Evolutionary conservation across 1,284 basidiomycete species (phyloP).

Genomic region (Marasmius sp.): DNA sequence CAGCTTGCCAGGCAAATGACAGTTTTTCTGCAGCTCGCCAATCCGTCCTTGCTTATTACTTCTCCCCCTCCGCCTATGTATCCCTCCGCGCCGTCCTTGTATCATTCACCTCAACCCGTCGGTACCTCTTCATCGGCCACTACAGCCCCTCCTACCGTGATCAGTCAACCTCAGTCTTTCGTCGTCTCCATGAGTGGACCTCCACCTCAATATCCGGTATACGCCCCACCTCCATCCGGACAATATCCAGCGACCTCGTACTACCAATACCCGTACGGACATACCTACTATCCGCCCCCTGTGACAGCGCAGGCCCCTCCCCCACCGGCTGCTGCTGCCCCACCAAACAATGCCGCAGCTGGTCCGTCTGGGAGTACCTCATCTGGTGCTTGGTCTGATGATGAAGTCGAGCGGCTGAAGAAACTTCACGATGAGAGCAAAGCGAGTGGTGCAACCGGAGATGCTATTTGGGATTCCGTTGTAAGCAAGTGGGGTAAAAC

Average conservation of each 20-base stretch:
- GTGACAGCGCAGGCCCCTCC: conserved; percentile 14
- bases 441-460: conserved; percentile 41
- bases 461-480: conserved; percentile 77
- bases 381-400: conserved; percentile 74
- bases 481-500: conserved; percentile 69
- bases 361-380: conserved; percentile 33
- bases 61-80: conserved; percentile 64
- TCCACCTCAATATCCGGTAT: conserved; percentile 28
- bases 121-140: conserved; percentile 23
- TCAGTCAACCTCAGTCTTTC: conserved; percentile 69
- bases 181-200: conserved; percentile 58
- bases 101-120: conserved; percentile 31
- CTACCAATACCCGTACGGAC: conserved; percentile 39
- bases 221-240: conserved; percentile 4
- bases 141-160: conserved; percentile 37
- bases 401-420: conserved; percentile 67
- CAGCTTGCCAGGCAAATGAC: conserved; percentile 10
- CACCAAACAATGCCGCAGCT: conserved; percentile 21
- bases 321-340: conserved; percentile 2
- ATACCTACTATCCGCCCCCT: conserved; percentile 12
- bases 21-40: conserved; percentile 52
- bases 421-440: conserved; percentile 66
- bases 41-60: conserved; percentile 63
- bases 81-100: conserved; percentile 43
- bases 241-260: conserved; percentile 54